Evolutionary conservation across 2,329 filamentous ascomycete genomes (phyloP), one percentile per base, ranked within the genome.

Genomic region (Xylariaceae sp.): DNA sequence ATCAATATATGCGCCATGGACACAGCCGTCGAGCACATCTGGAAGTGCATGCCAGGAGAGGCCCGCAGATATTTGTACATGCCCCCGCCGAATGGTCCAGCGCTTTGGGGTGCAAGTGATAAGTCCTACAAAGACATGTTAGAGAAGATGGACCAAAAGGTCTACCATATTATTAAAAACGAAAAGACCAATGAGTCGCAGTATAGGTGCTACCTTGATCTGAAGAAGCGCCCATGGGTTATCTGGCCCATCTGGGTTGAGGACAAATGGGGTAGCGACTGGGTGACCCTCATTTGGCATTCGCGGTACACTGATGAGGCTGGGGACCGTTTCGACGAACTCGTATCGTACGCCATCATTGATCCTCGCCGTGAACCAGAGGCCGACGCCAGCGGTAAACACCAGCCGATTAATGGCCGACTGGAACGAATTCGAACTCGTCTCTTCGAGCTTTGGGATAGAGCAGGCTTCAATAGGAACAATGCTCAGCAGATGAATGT

Each of bases 211-310:
- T 65, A 52, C 39, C 6, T 12, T 3, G 29, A 64, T 5, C 19
- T 68, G 21, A 69, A 64, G 57, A 47, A 6, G 26, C 58, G 58
- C 26, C 65, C 64, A 2, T 68, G 61, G 60, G 21, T 62, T 6
- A 45, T 71, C 21, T 67, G 66, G 67, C 67, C 67, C 8, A 43
- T 71, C 37, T 71, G 63, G 61, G 60, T 71, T 9, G 69, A 71
- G 53, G 69, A 71, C 16, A 2, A 63, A 16, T 67, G 47, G 40
- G 69, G 69, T 8, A 57, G 49, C 24, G 67, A 69, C 40, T 71
- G 28, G 6, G 53, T 69, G 4, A 53, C 65, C 31, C 39, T 65
- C 16, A 41, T 64, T 21, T 68, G 60, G 65, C 56, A 61, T 28
- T 55, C 67, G 9, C 9, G 37, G 6, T 2, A 21, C 6, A 43